Base-by-base conservation (phyloP, 805 yeast genomes). In the Sporopachydermia lactativora region DNA sequence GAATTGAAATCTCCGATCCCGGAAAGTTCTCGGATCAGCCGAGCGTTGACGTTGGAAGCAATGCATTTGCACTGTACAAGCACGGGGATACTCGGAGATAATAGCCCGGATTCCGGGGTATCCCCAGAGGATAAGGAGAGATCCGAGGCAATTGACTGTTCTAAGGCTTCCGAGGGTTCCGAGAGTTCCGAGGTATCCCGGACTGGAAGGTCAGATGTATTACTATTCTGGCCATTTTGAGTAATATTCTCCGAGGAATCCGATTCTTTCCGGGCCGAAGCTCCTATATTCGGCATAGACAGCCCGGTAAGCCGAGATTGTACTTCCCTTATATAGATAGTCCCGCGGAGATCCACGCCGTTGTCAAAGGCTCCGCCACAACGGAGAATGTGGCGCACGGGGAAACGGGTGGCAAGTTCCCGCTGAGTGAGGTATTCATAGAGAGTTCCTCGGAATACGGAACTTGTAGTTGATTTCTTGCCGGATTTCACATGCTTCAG, bases 61-160 rank as follows among this genome's bases (percentile, higher is more conserved):
- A 66, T 62, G 49, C 72, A 66, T 46, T 75, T 74, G 52, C 81
- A 75, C 49, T 75, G 81, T 3, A 72, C 74, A 43, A 71, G 57
- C 2, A 71, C 42, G 15, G 53, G 40, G n/a, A 47, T 24, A n/a
- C n/a, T n/a, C n/a, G n/a, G n/a, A n/a, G n/a, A n/a, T n/a, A n/a
- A n/a, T n/a, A n/a, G n/a, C n/a, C n/a, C n/a, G n/a, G n/a, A n/a
- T n/a, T n/a, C n/a, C n/a, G n/a, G n/a, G n/a, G n/a, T n/a, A n/a
- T n/a, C n/a, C n/a, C n/a, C n/a, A n/a, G n/a, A n/a, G n/a, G n/a
- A n/a, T n/a, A n/a, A n/a, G n/a, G n/a, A n/a, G n/a, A n/a, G n/a
- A n/a, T n/a, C n/a, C n/a, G n/a, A n/a, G n/a, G n/a, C n/a, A n/a
- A n/a, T n/a, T n/a, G n/a, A n/a, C n/a, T n/a, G n/a, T n/a, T n/a